Conservation (phyloP, 2,329 filamentous ascomycete genomes). For the Talaromyces sp. region DNA sequence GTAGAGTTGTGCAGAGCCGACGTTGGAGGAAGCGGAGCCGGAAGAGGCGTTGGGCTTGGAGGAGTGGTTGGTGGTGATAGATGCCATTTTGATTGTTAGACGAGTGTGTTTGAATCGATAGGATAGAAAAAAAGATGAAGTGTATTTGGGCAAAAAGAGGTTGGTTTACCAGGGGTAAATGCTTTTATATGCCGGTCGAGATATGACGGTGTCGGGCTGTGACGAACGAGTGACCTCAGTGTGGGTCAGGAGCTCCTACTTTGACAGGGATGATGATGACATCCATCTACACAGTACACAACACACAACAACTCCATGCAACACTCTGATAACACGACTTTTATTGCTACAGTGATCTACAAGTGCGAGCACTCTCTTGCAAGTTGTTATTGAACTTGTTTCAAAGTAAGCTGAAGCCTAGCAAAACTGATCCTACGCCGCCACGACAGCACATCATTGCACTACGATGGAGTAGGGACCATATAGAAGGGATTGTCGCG, state of each 20-base stretch:
- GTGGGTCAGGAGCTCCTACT: slow-evolving; percentile 13
- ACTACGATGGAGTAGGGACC: no score
- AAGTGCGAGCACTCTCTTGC: no score
- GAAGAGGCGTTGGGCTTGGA: neutral
- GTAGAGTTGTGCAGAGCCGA: slow-evolving; percentile 65
- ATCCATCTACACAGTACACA: neutral
- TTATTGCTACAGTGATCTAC: no score
- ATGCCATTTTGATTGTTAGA: neutral
- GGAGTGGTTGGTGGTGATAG: neutral
- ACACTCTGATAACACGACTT: neutral
- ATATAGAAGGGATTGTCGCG: no score
- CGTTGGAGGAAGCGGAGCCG: slow-evolving; percentile 50
- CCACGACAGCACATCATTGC: no score
- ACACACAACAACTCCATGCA: neutral
- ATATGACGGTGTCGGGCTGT: neutral
- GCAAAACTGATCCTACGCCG: no score
- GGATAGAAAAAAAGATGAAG: no score
- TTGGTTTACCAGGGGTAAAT: neutral
- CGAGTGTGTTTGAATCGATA: no score
- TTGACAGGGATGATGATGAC: slow-evolving; percentile 3
- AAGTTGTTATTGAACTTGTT: no score
- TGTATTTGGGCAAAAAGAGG: no score
- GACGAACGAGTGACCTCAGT: slow-evolving; percentile 18
- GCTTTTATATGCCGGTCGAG: neutral
- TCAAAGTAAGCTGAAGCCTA: no score